Base-by-base conservation (phyloP, 192 early-diverging fungal species). In the Gonapodya sp. region DNA sequence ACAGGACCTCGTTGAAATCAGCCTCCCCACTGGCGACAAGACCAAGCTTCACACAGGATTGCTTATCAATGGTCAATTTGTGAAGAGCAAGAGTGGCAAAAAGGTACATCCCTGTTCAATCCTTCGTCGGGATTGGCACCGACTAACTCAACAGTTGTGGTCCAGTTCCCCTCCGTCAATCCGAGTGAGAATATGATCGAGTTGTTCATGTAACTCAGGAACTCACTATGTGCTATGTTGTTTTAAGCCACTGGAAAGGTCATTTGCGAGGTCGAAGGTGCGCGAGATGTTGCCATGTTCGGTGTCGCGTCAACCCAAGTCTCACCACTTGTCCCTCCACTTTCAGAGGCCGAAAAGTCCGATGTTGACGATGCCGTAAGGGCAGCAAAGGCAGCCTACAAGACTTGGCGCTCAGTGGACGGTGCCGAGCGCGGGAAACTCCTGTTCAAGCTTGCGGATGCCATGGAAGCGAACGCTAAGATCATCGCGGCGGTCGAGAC, bases 341-440 rank as follows among this genome's bases (percentile, higher is more conserved):
- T 64, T 24, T 16, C 46, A 64, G 46, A 64, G 24, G 46, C 46
- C 8, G 46, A 64, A 8, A 64, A 64, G 24, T 8, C 46, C 46
- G 46, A 64, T 64, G 46, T 64, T 8, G 46, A 64, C 46, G 24
- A 16, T 24, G 46, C 46, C 24, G 46, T 8, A 16, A 64, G 46
- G 46, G n/a, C n/a, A n/a, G n/a, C n/a, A n/a, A n/a, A 72, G 16
- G 64, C 64, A 8, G 18, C 34, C 75, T 18, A 77, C 75, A 77
- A 77, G 8, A 34, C 34, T 2, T 77, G 75, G 75, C 34, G 30
- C 75, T 14, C 16, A 2, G 34, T 34, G 18, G 30, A 18, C 75
- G 75, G 30, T 31, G 75, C 75, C 31, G 75, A 77, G 75, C 75
- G 75, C 31, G 75, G 75, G 18, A 77, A 77, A 33, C 18, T 77